Percentiles rank a stretch among this genome's conserved stretches.
phyloP scores from a whole-genome alignment of 202 grass and related monocot species.

The Bolboschoenoplectus hybrid region DNA sequence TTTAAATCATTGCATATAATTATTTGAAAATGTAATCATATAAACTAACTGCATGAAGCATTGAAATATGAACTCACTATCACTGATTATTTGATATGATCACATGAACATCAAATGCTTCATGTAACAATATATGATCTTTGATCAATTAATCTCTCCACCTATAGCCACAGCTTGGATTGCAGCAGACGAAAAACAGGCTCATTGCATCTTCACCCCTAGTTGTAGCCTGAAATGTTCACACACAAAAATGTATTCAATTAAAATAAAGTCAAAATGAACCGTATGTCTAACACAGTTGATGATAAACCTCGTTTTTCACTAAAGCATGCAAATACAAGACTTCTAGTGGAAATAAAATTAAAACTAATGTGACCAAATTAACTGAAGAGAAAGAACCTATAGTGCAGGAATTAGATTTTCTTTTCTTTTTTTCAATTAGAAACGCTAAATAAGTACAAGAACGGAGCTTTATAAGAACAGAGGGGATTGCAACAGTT shows the following conservation, averaged over 20 bases:
- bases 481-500: no score
- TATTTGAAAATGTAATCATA: no score
- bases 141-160: slow-evolving; percentile 87
- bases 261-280: background rate
- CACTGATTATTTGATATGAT: background rate
- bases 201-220: slow-evolving; percentile 87
- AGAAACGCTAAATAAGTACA: background rate
- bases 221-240: slow-evolving; percentile 51
- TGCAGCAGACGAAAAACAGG: slow-evolving; percentile 89
- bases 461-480: no score
- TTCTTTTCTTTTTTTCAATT: background rate
- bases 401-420: background rate
- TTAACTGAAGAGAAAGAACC: background rate
- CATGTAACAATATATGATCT: background rate
- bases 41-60: no score
- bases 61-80: background rate
- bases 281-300: background rate
- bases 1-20: no score
- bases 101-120: background rate
- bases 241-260: background rate
- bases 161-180: slow-evolving; percentile 70
- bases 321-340: background rate
- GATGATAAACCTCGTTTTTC: background rate
- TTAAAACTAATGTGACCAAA: background rate
- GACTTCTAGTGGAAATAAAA: background rate